Conservation (phyloP, 2,329 filamentous ascomycete species). For the Apiospora malaysiana region DNA sequence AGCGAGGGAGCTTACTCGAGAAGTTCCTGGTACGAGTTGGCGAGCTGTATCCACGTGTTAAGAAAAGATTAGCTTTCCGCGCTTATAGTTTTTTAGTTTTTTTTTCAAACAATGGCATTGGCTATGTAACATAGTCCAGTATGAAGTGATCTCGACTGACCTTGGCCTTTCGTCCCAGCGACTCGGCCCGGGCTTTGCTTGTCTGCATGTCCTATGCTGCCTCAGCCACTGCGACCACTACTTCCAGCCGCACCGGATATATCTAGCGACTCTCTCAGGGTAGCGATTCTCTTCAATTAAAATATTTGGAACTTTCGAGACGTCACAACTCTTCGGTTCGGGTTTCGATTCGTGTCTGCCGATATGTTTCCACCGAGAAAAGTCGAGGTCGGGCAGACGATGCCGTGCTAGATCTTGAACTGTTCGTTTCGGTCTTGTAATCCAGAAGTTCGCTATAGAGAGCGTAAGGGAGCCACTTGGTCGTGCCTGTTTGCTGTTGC, state of each 20-base stretch:
- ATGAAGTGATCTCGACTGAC: constrained; percentile 29
- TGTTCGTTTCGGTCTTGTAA: background rate
- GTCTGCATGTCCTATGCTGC: constrained; percentile 41
- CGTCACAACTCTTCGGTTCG: background rate
- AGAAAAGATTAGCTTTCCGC: background rate
- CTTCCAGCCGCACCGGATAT: constrained; percentile 23
- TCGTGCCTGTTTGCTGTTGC: background rate
- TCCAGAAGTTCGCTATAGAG: background rate
- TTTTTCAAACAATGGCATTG: background rate
- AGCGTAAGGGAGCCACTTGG: background rate
- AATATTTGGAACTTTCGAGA: background rate
- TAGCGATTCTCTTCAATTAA: background rate
- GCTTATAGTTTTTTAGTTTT: constrained; percentile 30
- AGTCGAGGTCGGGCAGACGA: background rate
- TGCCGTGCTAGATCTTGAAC: background rate
- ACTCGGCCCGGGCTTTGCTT: constrained; percentile 53
- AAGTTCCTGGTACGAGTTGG: constrained; percentile 94
- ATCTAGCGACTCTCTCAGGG: background rate
- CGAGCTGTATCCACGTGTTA: constrained; percentile 67
- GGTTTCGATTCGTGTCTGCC: background rate
- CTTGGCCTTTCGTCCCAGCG: constrained; percentile 46
- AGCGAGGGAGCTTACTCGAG: constrained; percentile 72
- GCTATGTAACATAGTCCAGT: background rate
- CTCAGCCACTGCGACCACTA: constrained; percentile 23
- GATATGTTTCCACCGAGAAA: background rate